phyloP scores from a whole-genome alignment of 495 filamentous ascomycete genomes.

The Trichoderma erinaceum region DNA sequence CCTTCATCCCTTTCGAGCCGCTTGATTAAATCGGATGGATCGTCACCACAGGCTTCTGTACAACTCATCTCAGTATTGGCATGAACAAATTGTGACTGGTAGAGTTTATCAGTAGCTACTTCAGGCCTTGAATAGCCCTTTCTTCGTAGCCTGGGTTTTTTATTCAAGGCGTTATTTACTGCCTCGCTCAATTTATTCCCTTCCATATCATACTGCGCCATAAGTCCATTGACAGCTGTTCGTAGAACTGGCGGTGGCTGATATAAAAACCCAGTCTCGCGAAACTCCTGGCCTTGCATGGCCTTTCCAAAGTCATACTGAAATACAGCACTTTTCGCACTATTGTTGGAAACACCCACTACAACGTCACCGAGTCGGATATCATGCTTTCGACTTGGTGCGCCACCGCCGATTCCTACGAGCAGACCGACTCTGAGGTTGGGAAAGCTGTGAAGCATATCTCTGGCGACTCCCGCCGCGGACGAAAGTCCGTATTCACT shows the following conservation, averaged over 20 bases:
- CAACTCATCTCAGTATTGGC: not conserved
- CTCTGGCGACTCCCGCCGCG: conserved; percentile 27
- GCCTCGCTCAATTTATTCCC: conserved; percentile 24
- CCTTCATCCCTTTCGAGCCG: not conserved
- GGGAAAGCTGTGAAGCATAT: conserved; percentile 38
- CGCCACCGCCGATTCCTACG: conserved; percentile 45
- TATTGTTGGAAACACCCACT: conserved; percentile 19
- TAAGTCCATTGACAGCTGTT: conserved; percentile 21
- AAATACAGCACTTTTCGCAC: conserved; percentile 22
- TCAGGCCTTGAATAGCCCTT: conserved; percentile 25
- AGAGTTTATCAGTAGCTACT: not conserved
- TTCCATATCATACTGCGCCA: conserved; percentile 18
- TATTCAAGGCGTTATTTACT: conserved; percentile 22
- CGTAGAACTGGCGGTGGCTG: conserved; percentile 28
- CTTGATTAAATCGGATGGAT: not conserved
- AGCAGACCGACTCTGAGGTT: conserved; percentile 37
- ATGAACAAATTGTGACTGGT: not conserved
- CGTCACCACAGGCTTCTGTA: not conserved
- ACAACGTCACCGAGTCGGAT: conserved; percentile 31
- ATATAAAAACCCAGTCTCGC: conserved; percentile 28
- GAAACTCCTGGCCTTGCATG: conserved; percentile 25
- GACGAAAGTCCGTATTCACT: conserved; percentile 34
- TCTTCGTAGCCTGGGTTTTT: conserved; percentile 21
- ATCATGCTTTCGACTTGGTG: conserved; percentile 29
- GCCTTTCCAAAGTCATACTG: conserved; percentile 31